Percentiles rank a stretch among this genome's conserved stretches.
Conservation (phyloP, 2,329 filamentous ascomycete species). For the Fusarium incarnatum region DNA sequence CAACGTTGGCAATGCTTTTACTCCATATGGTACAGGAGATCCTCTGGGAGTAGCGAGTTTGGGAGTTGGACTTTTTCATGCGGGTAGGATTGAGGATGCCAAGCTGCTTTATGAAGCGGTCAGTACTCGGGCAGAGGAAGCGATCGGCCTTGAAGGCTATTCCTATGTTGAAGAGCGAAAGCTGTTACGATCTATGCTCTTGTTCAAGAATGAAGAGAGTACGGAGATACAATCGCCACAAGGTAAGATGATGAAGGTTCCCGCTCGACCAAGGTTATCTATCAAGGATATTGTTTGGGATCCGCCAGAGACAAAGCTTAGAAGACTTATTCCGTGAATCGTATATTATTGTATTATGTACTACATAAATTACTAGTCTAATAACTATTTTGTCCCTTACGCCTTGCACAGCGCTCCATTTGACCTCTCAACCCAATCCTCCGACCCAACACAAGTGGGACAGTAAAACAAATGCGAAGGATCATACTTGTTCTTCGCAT, state of each 20-base stretch:
- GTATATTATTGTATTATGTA: neutral
- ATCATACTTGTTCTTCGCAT: conserved; percentile 29
- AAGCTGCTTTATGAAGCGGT: conserved; percentile 3
- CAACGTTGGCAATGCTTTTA: conserved; percentile 10
- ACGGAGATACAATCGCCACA: neutral
- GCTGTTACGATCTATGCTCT: neutral
- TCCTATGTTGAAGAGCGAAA: neutral
- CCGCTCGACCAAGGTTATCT: conserved; percentile 2
- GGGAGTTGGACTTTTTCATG: conserved; percentile 13
- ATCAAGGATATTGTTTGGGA: conserved; percentile 18
- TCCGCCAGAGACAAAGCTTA: conserved; percentile 1
- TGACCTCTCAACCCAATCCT: conserved; percentile 14
- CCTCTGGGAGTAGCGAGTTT: conserved; percentile 5
- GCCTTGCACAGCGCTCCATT: conserved; percentile 23
- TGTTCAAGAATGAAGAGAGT: conserved; percentile 6
- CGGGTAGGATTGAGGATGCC: conserved; percentile 4
- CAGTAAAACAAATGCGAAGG: conserved; percentile 31
- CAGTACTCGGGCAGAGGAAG: conserved; percentile 9
- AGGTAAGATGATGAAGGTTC: neutral
- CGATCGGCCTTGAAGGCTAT: accelerated
- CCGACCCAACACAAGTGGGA: conserved; percentile 33
- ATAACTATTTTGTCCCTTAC: neutral
- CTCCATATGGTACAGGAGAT: conserved; percentile 5
- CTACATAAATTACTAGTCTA: neutral
- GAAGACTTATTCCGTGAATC: neutral